These are phyloP conservation scores for Pichia nanzhaoensis DNA, from an alignment of 805 yeast species.

Conservation along the genomic window DNA sequence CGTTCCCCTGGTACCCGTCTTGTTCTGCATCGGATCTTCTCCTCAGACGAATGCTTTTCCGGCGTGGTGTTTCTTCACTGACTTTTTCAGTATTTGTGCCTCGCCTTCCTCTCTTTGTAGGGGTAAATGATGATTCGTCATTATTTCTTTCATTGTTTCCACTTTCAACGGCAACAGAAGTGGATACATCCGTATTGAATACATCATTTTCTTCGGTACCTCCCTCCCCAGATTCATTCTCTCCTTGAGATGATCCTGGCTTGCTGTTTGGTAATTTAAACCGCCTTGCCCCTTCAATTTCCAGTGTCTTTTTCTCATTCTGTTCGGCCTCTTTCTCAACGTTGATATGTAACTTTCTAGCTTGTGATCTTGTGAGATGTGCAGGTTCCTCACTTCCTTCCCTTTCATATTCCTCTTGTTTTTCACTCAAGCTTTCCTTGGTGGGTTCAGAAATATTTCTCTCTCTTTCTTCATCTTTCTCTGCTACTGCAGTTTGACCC, in stretches of 20 bases:
- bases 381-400: constrained; percentile 9
- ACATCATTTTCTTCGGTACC: background rate
- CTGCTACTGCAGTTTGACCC: background rate
- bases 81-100: constrained; percentile 12
- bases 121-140: background rate
- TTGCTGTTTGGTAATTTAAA: background rate
- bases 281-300: constrained; percentile 6
- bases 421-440: background rate
- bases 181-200: background rate
- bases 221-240: background rate
- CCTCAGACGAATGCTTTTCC: constrained; percentile 12
- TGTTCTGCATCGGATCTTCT: constrained; percentile 13
- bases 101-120: background rate
- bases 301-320: constrained; percentile 6
- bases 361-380: constrained; percentile 10
- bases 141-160: background rate
- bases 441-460: too few species aligned
- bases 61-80: constrained; percentile 6
- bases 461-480: background rate
- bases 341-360: constrained; percentile 5
- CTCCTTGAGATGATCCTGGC: background rate
- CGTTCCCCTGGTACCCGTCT: constrained; percentile 15
- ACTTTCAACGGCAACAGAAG: background rate
- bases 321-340: constrained; percentile 9
- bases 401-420: background rate